Percentiles rank a stretch among this genome's conserved stretches.
These are phyloP conservation scores for Kodamaea alishanica DNA, from an alignment of 1,139 yeast genomes.

Conservation along the genomic window DNA sequence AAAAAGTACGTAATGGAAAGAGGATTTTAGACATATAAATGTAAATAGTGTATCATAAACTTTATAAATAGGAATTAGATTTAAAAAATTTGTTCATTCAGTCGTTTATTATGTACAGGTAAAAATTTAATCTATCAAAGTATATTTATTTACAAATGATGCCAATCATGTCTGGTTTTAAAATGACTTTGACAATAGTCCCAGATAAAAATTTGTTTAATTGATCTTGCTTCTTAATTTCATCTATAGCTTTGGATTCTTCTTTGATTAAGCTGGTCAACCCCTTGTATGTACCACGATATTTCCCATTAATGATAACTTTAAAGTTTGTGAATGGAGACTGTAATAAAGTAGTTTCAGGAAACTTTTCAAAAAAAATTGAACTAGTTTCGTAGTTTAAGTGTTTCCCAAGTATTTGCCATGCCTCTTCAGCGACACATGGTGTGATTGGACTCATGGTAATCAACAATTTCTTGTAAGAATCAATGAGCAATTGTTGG, in stretches of 20 bases:
- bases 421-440: conserved; percentile 75
- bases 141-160: conserved; percentile 15
- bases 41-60: conserved; percentile 9
- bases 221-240: conserved; percentile 9
- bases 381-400: conserved; percentile 29
- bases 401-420: conserved; percentile 49
- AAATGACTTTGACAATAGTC: conserved; percentile 12
- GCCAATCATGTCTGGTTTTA: conserved; percentile 26
- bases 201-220: conserved; percentile 7
- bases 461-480: conserved; percentile 51
- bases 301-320: conserved; percentile 68
- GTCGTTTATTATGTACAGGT: no score
- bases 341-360: conserved; percentile 36
- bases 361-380: conserved; percentile 55
- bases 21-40: conserved; percentile 22
- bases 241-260: conserved; percentile 20
- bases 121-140: conserved; percentile 4
- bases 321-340: conserved; percentile 40
- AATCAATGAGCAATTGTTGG: conserved; percentile 31
- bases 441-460: conserved; percentile 78
- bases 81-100: not conserved
- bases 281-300: conserved; percentile 46
- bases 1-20: conserved; percentile 31
- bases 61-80: no score
- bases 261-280: conserved; percentile 27